Conservation (phyloP, 1,284 basidiomycete genomes). For the Melampsora larici-populina region DNA sequence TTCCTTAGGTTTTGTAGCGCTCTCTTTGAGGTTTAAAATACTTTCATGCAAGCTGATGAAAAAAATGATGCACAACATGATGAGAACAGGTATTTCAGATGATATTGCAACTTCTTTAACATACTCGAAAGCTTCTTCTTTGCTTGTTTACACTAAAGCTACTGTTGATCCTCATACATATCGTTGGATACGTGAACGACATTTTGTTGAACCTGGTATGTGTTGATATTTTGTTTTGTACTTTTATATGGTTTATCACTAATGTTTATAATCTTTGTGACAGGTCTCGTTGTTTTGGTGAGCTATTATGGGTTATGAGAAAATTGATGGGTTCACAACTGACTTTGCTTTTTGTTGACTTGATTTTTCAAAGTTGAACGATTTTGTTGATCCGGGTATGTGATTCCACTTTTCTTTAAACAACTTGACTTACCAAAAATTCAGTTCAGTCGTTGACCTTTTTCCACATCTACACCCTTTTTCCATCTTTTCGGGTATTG, state of each 20-base stretch:
- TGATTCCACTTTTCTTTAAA: too few relatives aligned
- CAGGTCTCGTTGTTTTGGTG: slow-evolving; percentile 32
- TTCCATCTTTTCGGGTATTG: background rate
- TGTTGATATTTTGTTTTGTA: background rate
- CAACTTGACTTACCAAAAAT: too few relatives aligned
- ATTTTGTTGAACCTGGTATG: slow-evolving; percentile 32
- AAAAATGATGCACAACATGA: background rate
- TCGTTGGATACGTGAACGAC: slow-evolving; percentile 15
- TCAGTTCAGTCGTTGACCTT: background rate
- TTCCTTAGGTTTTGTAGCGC: background rate
- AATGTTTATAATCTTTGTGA: background rate
- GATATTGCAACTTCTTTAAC: slow-evolving; percentile 32
- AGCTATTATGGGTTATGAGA: background rate
- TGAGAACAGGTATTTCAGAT: slow-evolving; percentile 23
- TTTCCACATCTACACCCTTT: background rate
- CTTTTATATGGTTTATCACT: background rate
- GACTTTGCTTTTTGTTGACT: background rate
- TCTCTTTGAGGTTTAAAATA: background rate
- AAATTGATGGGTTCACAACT: background rate
- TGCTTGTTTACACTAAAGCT: slow-evolving; percentile 31
- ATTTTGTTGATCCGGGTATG: slow-evolving; percentile 39
- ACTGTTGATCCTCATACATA: slow-evolving; percentile 34
- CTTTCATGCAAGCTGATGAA: background rate
- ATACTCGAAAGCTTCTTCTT: slow-evolving; percentile 32
- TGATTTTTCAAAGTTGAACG: slow-evolving; percentile 19